Evolutionary conservation across 345 rosid genomes (phyloP).

Genomic region (Hibiscus syriacus): DNA sequence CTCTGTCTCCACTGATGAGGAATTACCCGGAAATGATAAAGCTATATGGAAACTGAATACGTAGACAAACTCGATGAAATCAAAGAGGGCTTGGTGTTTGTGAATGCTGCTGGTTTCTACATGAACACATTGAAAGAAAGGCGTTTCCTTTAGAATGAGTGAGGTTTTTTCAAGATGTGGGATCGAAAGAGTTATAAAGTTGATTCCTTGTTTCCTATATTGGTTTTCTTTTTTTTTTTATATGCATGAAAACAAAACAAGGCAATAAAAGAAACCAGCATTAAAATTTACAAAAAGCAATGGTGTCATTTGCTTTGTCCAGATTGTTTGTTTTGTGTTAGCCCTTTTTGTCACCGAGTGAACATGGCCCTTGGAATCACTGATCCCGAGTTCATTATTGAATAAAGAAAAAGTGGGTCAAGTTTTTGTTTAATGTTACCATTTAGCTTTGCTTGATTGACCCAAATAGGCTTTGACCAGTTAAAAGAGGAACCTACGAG

Average conservation of each 20-base stretch:
- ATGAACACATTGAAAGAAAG: not conserved
- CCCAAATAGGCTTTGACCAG: not conserved
- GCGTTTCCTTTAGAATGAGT: not conserved
- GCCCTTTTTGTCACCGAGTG: not conserved
- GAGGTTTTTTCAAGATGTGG: too few relatives aligned
- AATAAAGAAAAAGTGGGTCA: slow-evolving; percentile 14
- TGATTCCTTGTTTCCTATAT: too few relatives aligned
- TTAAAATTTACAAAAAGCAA: slow-evolving; percentile 2
- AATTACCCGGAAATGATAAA: not conserved
- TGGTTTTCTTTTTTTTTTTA: too few relatives aligned
- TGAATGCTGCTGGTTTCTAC: not conserved
- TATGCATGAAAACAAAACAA: not conserved
- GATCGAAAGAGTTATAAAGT: not conserved
- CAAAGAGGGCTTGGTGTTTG: not conserved
- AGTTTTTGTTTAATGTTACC: not conserved
- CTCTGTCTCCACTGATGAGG: not conserved
- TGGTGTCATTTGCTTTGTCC: slow-evolving; percentile 1
- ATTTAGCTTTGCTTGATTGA: not conserved
- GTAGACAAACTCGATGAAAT: slow-evolving; percentile 26
- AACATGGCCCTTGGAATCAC: slow-evolving; percentile 8
- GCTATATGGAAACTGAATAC: slow-evolving; percentile 4
- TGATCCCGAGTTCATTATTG: slow-evolving; percentile 2
- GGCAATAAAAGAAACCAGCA: not conserved
- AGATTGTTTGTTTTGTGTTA: not conserved
- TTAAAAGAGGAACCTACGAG: not conserved